Conservation (phyloP, 768 basidiomycete genomes). For the Gymnopilus junonius region DNA sequence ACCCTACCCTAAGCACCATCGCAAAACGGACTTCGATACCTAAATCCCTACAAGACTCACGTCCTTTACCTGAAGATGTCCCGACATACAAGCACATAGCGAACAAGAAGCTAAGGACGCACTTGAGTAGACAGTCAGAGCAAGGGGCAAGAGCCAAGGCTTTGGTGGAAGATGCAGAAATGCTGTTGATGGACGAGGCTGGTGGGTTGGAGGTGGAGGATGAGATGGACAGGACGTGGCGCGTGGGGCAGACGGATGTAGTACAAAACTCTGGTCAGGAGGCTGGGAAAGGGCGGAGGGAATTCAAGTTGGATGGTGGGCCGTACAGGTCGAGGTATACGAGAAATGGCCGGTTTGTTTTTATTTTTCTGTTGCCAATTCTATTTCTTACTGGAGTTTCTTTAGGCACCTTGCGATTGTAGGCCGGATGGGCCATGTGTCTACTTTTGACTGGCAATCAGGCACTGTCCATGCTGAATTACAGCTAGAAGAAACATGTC, state of each 20-base stretch:
- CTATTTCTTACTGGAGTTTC: not conserved
- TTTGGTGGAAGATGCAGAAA: slow-evolving; percentile 70
- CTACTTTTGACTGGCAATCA: slow-evolving; percentile 93
- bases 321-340: slow-evolving; percentile 87
- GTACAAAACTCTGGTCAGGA: slow-evolving; percentile 67
- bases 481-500: slow-evolving; percentile 86
- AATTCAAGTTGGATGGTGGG: slow-evolving; percentile 84
- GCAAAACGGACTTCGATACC: slow-evolving; percentile 64
- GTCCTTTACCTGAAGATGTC: slow-evolving; percentile 49
- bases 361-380: not conserved
- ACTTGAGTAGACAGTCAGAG: slow-evolving; percentile 63
- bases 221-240: slow-evolving; percentile 89
- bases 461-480: slow-evolving; percentile 87
- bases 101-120: slow-evolving; percentile 76
- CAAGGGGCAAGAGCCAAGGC: slow-evolving; percentile 66
- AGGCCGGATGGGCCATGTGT: slow-evolving; percentile 83
- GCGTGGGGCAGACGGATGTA: slow-evolving; percentile 83
- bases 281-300: slow-evolving; percentile 74
- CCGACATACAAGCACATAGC: slow-evolving; percentile 63
- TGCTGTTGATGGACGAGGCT: slow-evolving; percentile 68
- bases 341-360: slow-evolving; percentile 78
- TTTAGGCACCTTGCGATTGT: slow-evolving; percentile 84
- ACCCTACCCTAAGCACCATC: slow-evolving; percentile 63
- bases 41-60: slow-evolving; percentile 63
- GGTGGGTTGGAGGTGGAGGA: slow-evolving; percentile 80